Evolutionary conservation across 148 eudicot genomes (phyloP).

Genomic region (Rhododendron ovatum): DNA sequence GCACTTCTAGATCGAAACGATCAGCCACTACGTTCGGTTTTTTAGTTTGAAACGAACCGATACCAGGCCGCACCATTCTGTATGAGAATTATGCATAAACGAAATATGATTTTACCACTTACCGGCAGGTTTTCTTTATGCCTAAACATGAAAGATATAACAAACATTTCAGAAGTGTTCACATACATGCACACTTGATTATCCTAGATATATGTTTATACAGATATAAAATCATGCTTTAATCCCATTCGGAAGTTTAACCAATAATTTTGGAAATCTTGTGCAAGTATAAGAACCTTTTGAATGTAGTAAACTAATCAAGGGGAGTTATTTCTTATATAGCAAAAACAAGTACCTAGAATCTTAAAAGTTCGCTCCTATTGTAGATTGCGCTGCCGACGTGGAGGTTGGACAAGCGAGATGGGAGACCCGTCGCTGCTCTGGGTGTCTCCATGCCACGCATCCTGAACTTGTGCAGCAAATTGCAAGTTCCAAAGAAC

Average conservation of each 20-base stretch:
- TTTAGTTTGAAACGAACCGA: background rate
- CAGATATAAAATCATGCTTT: background rate
- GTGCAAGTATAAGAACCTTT: background rate
- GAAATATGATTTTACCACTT: background rate
- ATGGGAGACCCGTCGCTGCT: slow-evolving; percentile 51
- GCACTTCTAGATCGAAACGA: background rate
- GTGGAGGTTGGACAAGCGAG: slow-evolving; percentile 37
- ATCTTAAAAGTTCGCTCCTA: background rate
- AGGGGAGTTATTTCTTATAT: background rate
- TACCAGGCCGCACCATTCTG: background rate
- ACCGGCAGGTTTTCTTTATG: background rate
- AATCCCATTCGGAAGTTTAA: background rate
- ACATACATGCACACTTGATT: background rate
- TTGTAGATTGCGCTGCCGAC: slow-evolving; percentile 12
- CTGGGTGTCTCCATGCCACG: slow-evolving; percentile 51
- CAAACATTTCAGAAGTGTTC: background rate
- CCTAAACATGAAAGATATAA: background rate
- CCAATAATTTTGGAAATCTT: background rate
- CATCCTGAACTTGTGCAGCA: slow-evolving; percentile 94
- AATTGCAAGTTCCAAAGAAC: slow-evolving; percentile 91
- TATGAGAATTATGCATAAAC: background rate
- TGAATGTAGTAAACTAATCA: background rate
- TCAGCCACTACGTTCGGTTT: background rate
- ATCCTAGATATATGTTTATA: background rate
- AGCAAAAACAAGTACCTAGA: slow-evolving; percentile 5